Evolutionary conservation across 2,329 filamentous ascomycete species (phyloP).

Genomic region (Nothophaeocryptopus gaeumannii): DNA sequence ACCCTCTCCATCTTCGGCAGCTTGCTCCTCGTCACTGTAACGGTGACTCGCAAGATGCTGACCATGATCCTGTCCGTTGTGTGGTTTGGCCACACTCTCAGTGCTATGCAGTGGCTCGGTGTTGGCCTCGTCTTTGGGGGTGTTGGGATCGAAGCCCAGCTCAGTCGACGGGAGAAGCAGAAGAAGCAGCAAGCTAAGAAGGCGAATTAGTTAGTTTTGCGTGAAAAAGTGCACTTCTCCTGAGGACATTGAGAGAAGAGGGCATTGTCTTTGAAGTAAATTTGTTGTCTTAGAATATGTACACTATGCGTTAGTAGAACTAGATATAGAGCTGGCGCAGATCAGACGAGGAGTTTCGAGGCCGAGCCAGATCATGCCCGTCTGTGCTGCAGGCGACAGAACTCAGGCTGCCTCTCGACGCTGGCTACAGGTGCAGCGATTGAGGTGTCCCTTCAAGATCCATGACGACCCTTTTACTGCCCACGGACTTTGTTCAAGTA

Average conservation of each 20-base stretch:
- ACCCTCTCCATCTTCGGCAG: conserved; percentile 90
- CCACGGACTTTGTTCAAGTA: conserved; percentile 22
- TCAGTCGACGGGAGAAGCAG: conserved; percentile 78
- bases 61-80: conserved; percentile 97
- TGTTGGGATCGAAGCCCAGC: conserved; percentile 83
- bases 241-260: not conserved
- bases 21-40: conserved; percentile 89
- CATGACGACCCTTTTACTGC: too few relatives aligned
- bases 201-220: conserved; percentile 4
- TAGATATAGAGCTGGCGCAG: too few relatives aligned
- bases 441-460: too few relatives aligned
- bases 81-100: conserved; percentile 86
- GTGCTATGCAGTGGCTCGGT: conserved; percentile 87
- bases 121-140: conserved; percentile 92
- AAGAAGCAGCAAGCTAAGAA: conserved; percentile 67
- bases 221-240: not conserved
- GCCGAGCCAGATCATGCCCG: too few relatives aligned
- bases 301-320: too few relatives aligned
- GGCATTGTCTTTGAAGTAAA: too few relatives aligned
- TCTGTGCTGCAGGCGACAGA: too few relatives aligned
- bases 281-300: too few relatives aligned
- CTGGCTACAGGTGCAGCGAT: too few relatives aligned
- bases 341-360: too few relatives aligned
- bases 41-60: conserved; percentile 97
- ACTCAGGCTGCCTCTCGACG: too few relatives aligned